Percentiles rank a stretch among this genome's conserved stretches.
phyloP scores from a whole-genome alignment of 495 filamentous ascomycete genomes.

The Patellaria atrata region DNA sequence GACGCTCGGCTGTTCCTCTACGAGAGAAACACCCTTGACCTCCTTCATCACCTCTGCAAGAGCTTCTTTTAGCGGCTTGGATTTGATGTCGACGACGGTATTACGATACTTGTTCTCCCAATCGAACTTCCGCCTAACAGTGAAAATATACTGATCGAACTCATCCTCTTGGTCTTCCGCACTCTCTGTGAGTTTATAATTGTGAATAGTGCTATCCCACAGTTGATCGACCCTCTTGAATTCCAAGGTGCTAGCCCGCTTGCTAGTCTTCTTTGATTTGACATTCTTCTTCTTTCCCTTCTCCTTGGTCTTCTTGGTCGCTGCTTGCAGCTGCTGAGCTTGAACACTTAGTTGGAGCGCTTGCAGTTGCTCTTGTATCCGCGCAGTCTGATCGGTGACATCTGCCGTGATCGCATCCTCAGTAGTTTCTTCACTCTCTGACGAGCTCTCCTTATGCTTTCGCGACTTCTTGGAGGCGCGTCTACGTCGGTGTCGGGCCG shows the following conservation, averaged over 20 bases:
- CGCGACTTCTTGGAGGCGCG: conserved; percentile 2
- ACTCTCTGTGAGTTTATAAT: conserved; percentile 72
- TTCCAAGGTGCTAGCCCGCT: conserved; percentile 51
- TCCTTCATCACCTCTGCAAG: conserved; percentile 65
- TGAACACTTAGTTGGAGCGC: conserved; percentile 1
- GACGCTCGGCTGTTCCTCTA: conserved; percentile 59
- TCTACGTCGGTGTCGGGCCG: neutral
- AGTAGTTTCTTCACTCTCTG: conserved; percentile 6
- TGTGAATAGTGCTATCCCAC: conserved; percentile 50
- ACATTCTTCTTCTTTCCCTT: conserved; percentile 7
- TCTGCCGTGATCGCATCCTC: conserved; percentile 2
- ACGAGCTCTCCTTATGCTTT: conserved; percentile 7
- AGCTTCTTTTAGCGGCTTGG: conserved; percentile 58
- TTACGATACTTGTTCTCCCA: conserved; percentile 76
- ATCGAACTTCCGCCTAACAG: conserved; percentile 70
- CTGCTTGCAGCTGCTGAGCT: conserved; percentile 1
- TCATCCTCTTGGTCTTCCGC: conserved; percentile 60
- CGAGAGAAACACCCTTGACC: conserved; percentile 66
- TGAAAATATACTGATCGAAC: conserved; percentile 78
- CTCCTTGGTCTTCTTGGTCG: conserved; percentile 1
- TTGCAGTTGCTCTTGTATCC: conserved; percentile 6
- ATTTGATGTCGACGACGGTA: conserved; percentile 77
- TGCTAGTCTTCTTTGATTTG: conserved; percentile 28
- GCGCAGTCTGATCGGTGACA: conserved; percentile 1
- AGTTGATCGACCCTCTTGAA: conserved; percentile 78